phyloP scores from a whole-genome alignment of 75 land plant genomes.

The Pinus albicaulis region DNA sequence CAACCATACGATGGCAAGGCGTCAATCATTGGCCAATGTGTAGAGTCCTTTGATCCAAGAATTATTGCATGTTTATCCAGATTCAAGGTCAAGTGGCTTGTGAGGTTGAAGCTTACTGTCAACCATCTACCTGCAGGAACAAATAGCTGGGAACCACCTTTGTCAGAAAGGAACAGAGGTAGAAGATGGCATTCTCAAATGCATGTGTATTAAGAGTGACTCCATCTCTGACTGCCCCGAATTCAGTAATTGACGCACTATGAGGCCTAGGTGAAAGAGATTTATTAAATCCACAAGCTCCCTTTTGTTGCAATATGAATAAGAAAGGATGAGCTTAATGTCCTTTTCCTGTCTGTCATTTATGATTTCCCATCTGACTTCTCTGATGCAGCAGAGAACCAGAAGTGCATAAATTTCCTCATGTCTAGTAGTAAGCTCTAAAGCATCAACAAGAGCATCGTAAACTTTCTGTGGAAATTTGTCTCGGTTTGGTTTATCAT shows the following conservation, averaged over 20 bases:
- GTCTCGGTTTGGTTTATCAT: too few species aligned
- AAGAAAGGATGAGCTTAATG: neutral
- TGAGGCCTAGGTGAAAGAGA: constrained; percentile 5
- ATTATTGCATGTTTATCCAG: constrained; percentile 46
- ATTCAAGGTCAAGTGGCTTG: constrained; percentile 47
- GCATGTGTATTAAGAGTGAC: constrained; percentile 47
- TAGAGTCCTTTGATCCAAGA: constrained; percentile 54
- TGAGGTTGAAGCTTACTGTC: constrained; percentile 63
- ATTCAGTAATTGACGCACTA: constrained; percentile 38
- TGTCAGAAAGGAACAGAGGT: constrained; percentile 20
- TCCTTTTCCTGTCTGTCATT: neutral
- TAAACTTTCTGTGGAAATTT: too few species aligned
- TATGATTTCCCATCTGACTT: neutral
- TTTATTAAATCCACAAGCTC: neutral
- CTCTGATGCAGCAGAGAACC: constrained; percentile 4
- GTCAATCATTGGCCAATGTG: constrained; percentile 46
- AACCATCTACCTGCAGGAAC: constrained; percentile 56
- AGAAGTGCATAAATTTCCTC: neutral
- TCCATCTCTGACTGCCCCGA: constrained; percentile 46
- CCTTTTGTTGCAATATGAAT: neutral
- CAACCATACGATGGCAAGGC: constrained; percentile 73
- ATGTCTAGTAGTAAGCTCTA: too few species aligned
- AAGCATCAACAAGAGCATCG: too few species aligned
- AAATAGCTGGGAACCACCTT: constrained; percentile 45
- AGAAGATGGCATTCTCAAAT: constrained; percentile 27